phyloP scores from a whole-genome alignment of 495 filamentous ascomycete genomes.

The Lophium mytilinum region DNA sequence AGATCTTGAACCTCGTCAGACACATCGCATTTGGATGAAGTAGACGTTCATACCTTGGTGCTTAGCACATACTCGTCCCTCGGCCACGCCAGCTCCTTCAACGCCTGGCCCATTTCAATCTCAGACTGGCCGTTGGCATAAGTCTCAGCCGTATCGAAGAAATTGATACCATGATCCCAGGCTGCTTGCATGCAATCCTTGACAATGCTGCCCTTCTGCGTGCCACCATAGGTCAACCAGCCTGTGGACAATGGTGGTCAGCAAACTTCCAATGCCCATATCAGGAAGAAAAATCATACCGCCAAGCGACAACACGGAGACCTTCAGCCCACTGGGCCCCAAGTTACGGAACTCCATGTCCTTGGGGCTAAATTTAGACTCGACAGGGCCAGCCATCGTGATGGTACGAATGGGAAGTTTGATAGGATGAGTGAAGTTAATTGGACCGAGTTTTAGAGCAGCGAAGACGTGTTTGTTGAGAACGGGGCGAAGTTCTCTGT shows the following conservation, averaged over 20 bases:
- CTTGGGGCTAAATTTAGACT: slow-evolving; percentile 24
- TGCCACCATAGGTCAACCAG: slow-evolving; percentile 30
- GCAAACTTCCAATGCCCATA: no score
- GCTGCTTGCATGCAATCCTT: slow-evolving; percentile 41
- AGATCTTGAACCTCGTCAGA: slow-evolving; percentile 23
- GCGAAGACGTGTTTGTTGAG: no score
- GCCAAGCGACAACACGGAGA: slow-evolving; percentile 35
- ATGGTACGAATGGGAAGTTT: no score
- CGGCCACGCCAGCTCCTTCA: slow-evolving; percentile 44
- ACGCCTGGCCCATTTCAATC: slow-evolving; percentile 49
- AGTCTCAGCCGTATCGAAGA: slow-evolving; percentile 47
- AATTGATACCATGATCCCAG: slow-evolving; percentile 49
- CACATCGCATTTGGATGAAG: no score
- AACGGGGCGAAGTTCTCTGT: no score
- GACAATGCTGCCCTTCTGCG: slow-evolving; percentile 36
- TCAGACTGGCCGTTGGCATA: slow-evolving; percentile 50
- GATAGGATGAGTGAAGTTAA: no score
- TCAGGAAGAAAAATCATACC: slow-evolving; percentile 24
- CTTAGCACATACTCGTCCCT: slow-evolving; percentile 42
- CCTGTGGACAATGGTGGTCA: no score
- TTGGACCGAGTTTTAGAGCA: no score
- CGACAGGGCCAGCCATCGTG: slow-evolving; percentile 7
- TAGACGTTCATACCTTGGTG: slow-evolving; percentile 25
- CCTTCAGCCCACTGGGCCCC: slow-evolving; percentile 37
- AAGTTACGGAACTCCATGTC: slow-evolving; percentile 35